Base-by-base conservation (phyloP, 257 asterid species). In the Solanum ossicruentum region DNA sequence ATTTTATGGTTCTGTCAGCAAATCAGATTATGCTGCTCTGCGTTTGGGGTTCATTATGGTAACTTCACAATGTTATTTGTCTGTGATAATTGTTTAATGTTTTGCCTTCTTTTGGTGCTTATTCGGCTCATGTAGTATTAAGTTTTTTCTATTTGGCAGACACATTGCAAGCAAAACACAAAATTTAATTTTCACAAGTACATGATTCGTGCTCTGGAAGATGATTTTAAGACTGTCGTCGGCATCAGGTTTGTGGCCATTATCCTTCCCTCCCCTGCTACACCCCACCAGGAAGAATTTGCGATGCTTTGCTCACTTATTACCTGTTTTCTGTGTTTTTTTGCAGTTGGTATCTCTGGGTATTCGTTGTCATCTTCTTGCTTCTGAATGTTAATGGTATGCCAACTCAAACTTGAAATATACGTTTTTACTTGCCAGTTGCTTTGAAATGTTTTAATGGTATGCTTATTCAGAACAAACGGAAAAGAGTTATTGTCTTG, bases 261-360 rank as follows among this genome's bases (percentile, higher is more conserved):
- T 51, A 17, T 77, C 63, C 63, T n/a, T 77, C 3, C 63, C 12
- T n/a, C 63, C 47, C 39, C 13, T 49, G n/a, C 81, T 3, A 28
- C 63, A 77, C 60, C 47, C 82, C 82, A 51, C 16, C 6, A 26
- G 81, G 43, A 52, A 77, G 63, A 77, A 52, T 51, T 77, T 26
- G 15, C 3, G 3, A 23, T 16, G 26, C 11, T 51, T 52, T 77
- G 26, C 82, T 52, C 63, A 77, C 47, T 51, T 52, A 21, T 77
- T 77, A 32, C 82, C 71, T 84, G 85, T 66, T 54, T 81, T 26
- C 79, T 28, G 18, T 39, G 17, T 79, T 86, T 84, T 84, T 82
- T 85, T 92, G 94, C 96, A 97, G 99, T 91, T 95, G 99, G 99
- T 93, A 97, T 88, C 87, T 97, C 90, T 97, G 99, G 99, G 41